A percentile compares a stretch with the other conserved stretches of the same genome.
Evolutionary conservation across 2,329 filamentous ascomycete genomes (phyloP).

Genomic region (Annulohypoxylon truncatum): DNA sequence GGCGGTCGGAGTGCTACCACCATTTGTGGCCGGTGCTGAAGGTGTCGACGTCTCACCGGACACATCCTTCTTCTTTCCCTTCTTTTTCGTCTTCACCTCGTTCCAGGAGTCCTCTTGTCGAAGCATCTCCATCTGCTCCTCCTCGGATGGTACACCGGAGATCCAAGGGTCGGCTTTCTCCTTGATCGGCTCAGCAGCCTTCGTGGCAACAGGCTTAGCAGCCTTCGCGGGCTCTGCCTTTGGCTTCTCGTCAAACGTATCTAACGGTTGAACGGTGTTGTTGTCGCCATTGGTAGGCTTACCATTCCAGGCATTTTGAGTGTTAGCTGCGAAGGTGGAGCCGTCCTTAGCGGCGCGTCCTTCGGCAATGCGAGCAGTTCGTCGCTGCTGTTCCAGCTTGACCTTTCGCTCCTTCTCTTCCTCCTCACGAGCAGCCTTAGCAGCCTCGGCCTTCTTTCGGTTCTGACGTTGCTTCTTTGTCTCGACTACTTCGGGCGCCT

Average conservation of each 20-base stretch:
- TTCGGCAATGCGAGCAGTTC: constrained; percentile 82
- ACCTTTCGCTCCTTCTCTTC: constrained; percentile 82
- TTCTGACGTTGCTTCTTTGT: constrained; percentile 98
- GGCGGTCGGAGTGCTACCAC: constrained; percentile 34
- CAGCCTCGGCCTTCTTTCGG: constrained; percentile 85
- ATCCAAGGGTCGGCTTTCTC: constrained; percentile 58
- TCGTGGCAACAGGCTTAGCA: constrained; percentile 46
- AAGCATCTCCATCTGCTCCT: constrained; percentile 70
- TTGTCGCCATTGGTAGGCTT: constrained; percentile 55
- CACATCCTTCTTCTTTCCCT: constrained; percentile 57
- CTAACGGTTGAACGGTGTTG: constrained; percentile 62
- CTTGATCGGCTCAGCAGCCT: constrained; percentile 50
- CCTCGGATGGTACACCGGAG: constrained; percentile 67
- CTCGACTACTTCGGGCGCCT: constrained; percentile 75
- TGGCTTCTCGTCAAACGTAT: constrained; percentile 64
- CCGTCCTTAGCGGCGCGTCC: constrained; percentile 87
- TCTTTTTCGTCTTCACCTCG: constrained; percentile 64
- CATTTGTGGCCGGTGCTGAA: constrained; percentile 36
- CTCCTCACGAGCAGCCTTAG: constrained; percentile 79
- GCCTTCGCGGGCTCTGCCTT: constrained; percentile 52
- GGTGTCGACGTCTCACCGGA: constrained; percentile 50
- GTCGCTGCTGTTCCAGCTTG: constrained; percentile 84
- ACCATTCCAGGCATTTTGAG: constrained; percentile 56
- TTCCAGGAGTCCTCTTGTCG: constrained; percentile 66
- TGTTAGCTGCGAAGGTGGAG: constrained; percentile 64